Conservation (phyloP, 352 stramenopile species). For the Phytophthora ramorum region DNA sequence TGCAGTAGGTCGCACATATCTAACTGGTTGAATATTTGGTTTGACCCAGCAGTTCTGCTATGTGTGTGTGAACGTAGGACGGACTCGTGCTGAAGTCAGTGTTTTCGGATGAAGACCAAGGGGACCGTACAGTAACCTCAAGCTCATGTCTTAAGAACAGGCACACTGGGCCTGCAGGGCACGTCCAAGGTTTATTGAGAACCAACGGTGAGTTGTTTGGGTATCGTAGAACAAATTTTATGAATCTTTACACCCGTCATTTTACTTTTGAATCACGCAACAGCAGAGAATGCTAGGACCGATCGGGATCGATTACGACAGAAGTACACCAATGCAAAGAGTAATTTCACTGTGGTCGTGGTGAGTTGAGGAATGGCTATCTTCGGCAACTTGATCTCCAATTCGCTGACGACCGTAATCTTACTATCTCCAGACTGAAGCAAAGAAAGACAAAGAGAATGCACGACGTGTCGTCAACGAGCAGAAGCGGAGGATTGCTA, state of each 20-base stretch:
- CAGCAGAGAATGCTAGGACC: constrained; percentile 54
- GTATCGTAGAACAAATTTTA: background rate
- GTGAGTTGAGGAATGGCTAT: constrained; percentile 32
- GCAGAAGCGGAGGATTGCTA: constrained; percentile 53
- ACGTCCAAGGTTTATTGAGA: constrained; percentile 28
- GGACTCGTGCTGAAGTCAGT: constrained; percentile 71
- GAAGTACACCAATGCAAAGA: constrained; percentile 87
- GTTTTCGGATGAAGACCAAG: constrained; percentile 47
- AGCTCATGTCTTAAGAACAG: constrained; percentile 16
- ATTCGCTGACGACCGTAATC: constrained; percentile 3
- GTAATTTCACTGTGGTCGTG: constrained; percentile 74
- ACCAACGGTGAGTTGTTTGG: constrained; percentile 21
- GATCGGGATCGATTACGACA: constrained; percentile 75
- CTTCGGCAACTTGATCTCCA: background rate
- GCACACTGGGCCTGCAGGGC: constrained; percentile 6
- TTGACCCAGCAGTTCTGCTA: background rate
- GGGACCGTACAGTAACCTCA: background rate
- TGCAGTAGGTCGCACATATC: constrained; percentile 42
- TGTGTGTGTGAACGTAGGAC: constrained; percentile 44
- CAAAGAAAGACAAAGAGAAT: constrained; percentile 78
- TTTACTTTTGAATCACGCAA: background rate
- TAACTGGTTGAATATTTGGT: background rate
- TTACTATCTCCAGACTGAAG: constrained; percentile 55
- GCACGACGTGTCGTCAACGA: constrained; percentile 58
- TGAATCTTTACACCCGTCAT: background rate